A percentile compares a stretch with the other conserved stretches of the same genome.
phyloP scores from a whole-genome alignment of 2,329 filamentous ascomycete genomes.

The Metarhizium guizhouense region DNA sequence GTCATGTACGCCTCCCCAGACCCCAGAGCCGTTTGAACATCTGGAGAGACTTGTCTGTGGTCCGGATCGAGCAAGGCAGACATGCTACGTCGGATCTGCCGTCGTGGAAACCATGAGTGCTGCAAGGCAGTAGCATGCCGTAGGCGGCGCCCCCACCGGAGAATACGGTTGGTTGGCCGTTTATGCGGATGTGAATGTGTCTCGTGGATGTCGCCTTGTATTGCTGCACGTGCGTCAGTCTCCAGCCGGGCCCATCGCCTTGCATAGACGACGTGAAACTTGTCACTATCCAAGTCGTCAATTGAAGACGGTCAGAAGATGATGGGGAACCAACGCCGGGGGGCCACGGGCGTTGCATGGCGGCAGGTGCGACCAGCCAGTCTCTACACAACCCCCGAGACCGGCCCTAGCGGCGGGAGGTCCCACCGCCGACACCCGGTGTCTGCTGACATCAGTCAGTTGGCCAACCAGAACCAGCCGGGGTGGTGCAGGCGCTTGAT shows the following conservation, averaged over 20 bases:
- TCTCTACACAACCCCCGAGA: not conserved
- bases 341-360: not conserved
- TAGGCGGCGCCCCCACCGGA: no score
- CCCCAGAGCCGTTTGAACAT: constrained; percentile 1
- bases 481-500: not conserved
- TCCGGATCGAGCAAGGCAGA: not conserved
- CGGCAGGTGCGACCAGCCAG: not conserved
- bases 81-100: not conserved
- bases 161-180: not conserved
- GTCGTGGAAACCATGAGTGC: no score
- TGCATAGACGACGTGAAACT: not conserved
- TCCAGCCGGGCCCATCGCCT: not conserved
- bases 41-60: not conserved
- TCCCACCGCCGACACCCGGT: not conserved
- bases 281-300: not conserved
- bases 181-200: constrained; percentile 1
- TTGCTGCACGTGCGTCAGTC: not conserved
- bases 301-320: not conserved
- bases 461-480: not conserved
- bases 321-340: not conserved
- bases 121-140: not conserved
- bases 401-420: not conserved
- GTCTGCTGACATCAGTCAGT: not conserved
- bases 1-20: not conserved
- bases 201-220: not conserved